Conservation (phyloP, 2,329 filamentous ascomycete genomes). For the Fusarium coffeatum region DNA sequence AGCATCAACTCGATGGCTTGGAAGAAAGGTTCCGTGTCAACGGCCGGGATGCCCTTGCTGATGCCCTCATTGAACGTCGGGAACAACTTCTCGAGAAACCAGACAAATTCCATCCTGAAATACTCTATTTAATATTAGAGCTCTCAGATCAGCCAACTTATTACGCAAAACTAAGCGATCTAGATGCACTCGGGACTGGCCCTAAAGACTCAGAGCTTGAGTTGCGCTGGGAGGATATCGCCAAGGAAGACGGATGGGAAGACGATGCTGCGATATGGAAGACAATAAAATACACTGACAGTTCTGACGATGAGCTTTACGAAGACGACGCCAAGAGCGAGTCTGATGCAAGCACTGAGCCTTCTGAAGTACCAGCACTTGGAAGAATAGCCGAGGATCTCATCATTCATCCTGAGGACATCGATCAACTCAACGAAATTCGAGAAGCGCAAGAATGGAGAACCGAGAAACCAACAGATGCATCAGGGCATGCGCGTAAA, state of each 20-base stretch:
- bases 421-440: conserved; percentile 48
- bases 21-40: conserved; percentile 88
- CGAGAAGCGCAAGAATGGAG: conserved; percentile 54
- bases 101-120: conserved; percentile 79
- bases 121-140: conserved; percentile 80
- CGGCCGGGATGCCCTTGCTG: conserved; percentile 81
- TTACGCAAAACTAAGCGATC: conserved; percentile 72
- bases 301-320: conserved; percentile 65
- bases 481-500: conserved; percentile 52
- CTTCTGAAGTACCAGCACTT: conserved; percentile 43
- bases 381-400: conserved; percentile 49
- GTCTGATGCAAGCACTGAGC: conserved; percentile 47
- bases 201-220: conserved; percentile 57
- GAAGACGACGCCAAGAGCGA: conserved; percentile 55
- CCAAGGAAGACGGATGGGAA: conserved; percentile 79
- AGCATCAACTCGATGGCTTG: conserved; percentile 73
- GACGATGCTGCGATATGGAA: conserved; percentile 76
- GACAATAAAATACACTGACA: conserved; percentile 74
- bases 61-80: conserved; percentile 71
- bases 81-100: conserved; percentile 66
- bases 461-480: conserved; percentile 48
- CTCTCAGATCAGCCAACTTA: conserved; percentile 83
- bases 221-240: conserved; percentile 83
- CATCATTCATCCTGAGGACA: conserved; percentile 52
- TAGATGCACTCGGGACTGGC: conserved; percentile 64